These are phyloP conservation scores for Rhizoclosmatium globosum DNA, from an alignment of 192 early-diverging fungal genomes.

Conservation along the genomic window DNA sequence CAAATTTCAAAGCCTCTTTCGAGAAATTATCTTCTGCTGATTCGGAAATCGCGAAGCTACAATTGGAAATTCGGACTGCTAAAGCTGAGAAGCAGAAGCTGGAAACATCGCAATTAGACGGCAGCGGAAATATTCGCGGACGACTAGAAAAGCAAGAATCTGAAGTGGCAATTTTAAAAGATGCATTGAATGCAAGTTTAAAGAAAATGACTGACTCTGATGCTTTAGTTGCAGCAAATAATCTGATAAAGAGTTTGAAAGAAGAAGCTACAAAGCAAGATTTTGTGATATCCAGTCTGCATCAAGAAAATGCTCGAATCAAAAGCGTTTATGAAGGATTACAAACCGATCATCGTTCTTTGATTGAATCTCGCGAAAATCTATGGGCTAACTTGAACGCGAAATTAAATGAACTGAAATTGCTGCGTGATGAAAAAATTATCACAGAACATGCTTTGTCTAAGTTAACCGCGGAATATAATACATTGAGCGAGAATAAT, in stretches of 20 bases:
- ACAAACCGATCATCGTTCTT: background rate
- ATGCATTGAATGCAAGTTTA: background rate
- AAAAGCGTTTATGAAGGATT: background rate
- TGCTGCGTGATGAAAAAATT: background rate
- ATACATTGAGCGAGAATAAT: background rate
- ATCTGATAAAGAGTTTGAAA: background rate
- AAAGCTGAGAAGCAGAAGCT: background rate
- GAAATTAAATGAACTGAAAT: background rate
- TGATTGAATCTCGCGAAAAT: constrained; percentile 12
- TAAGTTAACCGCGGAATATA: background rate
- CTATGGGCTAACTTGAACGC: background rate
- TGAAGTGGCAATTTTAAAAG: background rate
- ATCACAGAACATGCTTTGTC: background rate
- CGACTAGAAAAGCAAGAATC: background rate
- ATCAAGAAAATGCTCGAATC: background rate
- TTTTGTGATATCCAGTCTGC: background rate
- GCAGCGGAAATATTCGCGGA: background rate
- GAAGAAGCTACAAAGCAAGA: background rate
- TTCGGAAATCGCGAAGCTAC: background rate
- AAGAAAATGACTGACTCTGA: background rate
- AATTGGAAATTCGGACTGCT: background rate
- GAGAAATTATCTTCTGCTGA: background rate
- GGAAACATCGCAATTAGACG: background rate
- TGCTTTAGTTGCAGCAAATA: background rate
- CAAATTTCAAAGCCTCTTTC: background rate